These are phyloP conservation scores for Zygosaccharomyces sapae DNA, from an alignment of 1,139 yeast species.

Conservation along the genomic window DNA sequence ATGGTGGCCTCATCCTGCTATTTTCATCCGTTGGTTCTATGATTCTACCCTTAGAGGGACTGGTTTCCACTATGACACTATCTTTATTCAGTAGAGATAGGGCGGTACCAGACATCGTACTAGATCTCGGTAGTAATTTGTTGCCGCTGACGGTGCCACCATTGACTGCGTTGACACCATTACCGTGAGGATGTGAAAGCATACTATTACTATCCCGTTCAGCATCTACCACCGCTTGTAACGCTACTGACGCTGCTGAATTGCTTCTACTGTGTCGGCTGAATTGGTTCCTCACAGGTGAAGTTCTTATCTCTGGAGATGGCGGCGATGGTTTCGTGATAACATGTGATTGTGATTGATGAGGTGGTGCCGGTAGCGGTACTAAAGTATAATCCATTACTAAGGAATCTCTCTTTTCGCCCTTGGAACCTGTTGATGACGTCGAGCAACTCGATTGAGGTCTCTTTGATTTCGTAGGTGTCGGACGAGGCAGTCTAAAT, in stretches of 20 bases:
- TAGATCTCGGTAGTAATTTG: conserved; percentile 38
- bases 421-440: conserved; percentile 32
- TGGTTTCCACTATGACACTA: conserved; percentile 25
- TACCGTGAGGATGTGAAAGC: conserved; percentile 2
- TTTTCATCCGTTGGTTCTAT: conserved; percentile 1
- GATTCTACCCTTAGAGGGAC: conserved; percentile 21
- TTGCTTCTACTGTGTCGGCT: conserved; percentile 31
- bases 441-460: conserved; percentile 36
- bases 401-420: conserved; percentile 33
- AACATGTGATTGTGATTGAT: conserved; percentile 35
- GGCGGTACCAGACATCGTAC: conserved; percentile 32
- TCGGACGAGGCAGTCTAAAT: conserved; percentile 40
- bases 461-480: conserved; percentile 35
- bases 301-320: conserved; percentile 22
- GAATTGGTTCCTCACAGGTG: conserved; percentile 20
- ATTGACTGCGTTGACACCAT: background rate
- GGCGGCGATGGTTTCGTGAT: conserved; percentile 32
- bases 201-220: conserved; percentile 33
- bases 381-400: conserved; percentile 32
- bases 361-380: conserved; percentile 34
- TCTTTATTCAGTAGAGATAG: conserved; percentile 24
- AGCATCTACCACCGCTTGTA: conserved; percentile 64
- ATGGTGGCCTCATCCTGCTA: background rate
- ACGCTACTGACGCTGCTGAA: conserved; percentile 55
- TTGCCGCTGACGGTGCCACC: conserved; percentile 1